phyloP scores from a whole-genome alignment of 306 rosid species.

The Quercus ilex region DNA sequence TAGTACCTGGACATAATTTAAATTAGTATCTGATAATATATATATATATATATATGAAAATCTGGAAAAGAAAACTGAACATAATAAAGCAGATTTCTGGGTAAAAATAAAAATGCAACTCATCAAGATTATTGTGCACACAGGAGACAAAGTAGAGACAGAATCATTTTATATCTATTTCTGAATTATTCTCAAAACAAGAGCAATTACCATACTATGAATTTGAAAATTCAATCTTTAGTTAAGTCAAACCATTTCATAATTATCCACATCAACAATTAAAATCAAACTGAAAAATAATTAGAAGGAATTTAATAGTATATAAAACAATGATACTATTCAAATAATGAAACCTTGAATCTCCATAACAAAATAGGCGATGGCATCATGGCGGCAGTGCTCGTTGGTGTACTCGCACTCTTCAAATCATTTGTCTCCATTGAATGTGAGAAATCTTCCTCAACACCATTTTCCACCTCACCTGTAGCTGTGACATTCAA shows the following conservation, averaged over 20 bases:
- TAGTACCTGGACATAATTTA: constrained; percentile 59
- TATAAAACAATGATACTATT: not conserved
- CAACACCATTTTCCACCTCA: constrained; percentile 71
- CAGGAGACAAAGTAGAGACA: not conserved
- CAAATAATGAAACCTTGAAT: constrained; percentile 61
- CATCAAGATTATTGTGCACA: not conserved
- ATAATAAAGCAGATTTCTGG: not conserved
- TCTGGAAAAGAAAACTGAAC: not conserved
- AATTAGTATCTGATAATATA: constrained; percentile 27
- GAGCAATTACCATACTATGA: not conserved
- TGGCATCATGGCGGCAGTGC: constrained; percentile 58
- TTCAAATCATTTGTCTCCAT: constrained; percentile 48
- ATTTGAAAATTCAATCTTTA: constrained; percentile 5
- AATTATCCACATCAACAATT: not conserved
- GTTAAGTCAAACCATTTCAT: not conserved
- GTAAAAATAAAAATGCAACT: constrained; percentile 1
- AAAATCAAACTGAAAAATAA: not conserved
- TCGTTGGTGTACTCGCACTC: constrained; percentile 39
- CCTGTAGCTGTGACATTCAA: constrained; percentile 37
- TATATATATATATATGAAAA: not conserved
- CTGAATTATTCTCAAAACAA: not conserved
- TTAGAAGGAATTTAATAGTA: not conserved
- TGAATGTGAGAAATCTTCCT: constrained; percentile 51
- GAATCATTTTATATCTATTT: not conserved
- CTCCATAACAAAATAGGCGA: constrained; percentile 86